phyloP scores from a whole-genome alignment of 768 basidiomycete species.

The Phylloporus scabripes region DNA sequence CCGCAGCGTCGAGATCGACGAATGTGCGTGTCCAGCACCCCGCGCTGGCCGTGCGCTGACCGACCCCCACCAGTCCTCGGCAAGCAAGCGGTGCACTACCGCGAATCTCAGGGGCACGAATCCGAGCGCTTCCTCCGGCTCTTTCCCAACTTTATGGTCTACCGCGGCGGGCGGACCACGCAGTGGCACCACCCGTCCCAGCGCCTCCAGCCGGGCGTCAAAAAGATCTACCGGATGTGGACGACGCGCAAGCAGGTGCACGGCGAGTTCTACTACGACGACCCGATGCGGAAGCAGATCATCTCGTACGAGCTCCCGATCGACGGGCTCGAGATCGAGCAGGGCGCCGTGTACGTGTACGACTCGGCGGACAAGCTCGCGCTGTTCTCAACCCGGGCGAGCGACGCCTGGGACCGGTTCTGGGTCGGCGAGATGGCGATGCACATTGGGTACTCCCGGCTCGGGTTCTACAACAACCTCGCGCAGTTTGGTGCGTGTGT shows the following conservation, averaged over 20 bases:
- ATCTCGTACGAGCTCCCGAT: slow-evolving; percentile 48
- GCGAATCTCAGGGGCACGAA: slow-evolving; percentile 57
- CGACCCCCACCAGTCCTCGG: slow-evolving; percentile 28
- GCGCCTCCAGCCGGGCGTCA: slow-evolving; percentile 39
- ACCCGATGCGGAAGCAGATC: slow-evolving; percentile 16
- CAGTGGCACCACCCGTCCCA: slow-evolving; percentile 47
- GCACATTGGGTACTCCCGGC: slow-evolving; percentile 37
- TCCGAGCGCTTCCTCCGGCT: slow-evolving; percentile 47
- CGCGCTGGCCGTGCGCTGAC: not conserved
- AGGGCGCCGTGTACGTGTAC: slow-evolving; percentile 54
- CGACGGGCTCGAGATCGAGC: slow-evolving; percentile 41
- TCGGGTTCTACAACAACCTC: slow-evolving; percentile 36
- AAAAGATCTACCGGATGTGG: slow-evolving; percentile 48
- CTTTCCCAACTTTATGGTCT: slow-evolving; percentile 42
- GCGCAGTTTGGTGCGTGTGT: slow-evolving; percentile 43
- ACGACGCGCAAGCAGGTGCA: slow-evolving; percentile 20
- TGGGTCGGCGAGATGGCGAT: slow-evolving; percentile 58
- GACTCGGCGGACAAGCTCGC: slow-evolving; percentile 50
- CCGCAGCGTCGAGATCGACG: slow-evolving; percentile 64
- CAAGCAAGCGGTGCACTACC: slow-evolving; percentile 53
- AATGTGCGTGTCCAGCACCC: slow-evolving; percentile 37
- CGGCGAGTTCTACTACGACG: slow-evolving; percentile 1
- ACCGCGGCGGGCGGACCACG: slow-evolving; percentile 45
- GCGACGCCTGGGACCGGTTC: slow-evolving; percentile 52
- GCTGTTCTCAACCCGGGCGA: slow-evolving; percentile 53